phyloP scores from a whole-genome alignment of 345 rosid species.

The Corchorus olitorius region DNA sequence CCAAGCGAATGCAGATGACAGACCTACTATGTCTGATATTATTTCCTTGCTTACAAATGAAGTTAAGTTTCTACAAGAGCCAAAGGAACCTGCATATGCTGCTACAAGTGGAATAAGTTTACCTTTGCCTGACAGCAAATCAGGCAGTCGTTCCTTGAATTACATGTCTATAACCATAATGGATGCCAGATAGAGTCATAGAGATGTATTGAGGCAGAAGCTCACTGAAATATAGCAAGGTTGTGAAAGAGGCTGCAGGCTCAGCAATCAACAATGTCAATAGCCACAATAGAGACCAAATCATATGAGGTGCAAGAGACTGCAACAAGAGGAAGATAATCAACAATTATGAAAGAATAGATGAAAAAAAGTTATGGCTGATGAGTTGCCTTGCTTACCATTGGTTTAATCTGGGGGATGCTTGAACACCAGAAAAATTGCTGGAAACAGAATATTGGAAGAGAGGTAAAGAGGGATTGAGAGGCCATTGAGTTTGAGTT shows the following conservation, averaged over 20 bases:
- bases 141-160: not conserved
- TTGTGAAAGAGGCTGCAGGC: conserved; percentile 44
- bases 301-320: conserved; percentile 45
- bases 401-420: not conserved
- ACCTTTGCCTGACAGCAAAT: not conserved
- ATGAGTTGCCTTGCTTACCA: not conserved
- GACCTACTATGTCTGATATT: conserved; percentile 20
- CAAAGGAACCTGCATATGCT: conserved; percentile 9
- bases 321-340: conserved; percentile 18
- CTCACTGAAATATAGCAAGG: conserved; percentile 49
- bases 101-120: not conserved
- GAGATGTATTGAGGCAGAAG: conserved; percentile 45
- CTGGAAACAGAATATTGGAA: not conserved
- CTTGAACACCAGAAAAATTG: not conserved
- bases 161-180: not conserved
- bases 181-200: conserved; percentile 1
- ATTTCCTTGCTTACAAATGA: conserved; percentile 26
- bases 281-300: conserved; percentile 46
- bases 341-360: too few relatives aligned
- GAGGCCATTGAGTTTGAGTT: not conserved
- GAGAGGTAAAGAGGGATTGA: not conserved
- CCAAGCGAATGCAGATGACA: conserved; percentile 17
- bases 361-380: not conserved
- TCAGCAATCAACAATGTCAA: conserved; percentile 30
- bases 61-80: conserved; percentile 12